phyloP scores from a whole-genome alignment of 345 rosid genomes.

The Boechera stricta region DNA sequence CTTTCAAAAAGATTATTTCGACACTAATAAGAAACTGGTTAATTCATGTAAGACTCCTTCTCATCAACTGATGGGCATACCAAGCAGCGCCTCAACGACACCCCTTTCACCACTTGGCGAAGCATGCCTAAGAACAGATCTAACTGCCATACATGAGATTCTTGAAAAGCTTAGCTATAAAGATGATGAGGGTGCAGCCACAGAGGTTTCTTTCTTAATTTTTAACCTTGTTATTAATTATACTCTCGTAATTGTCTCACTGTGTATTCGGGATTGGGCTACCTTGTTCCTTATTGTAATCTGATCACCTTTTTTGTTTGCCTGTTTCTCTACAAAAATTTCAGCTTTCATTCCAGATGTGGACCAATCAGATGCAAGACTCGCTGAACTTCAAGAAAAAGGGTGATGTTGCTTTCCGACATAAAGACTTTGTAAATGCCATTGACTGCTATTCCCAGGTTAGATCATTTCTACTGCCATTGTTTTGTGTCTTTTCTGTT shows the following conservation, averaged over 20 bases:
- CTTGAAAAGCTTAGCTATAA: conserved; percentile 76
- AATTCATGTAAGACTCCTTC: conserved; percentile 72
- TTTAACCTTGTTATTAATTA: conserved; percentile 11
- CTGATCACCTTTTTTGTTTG: conserved; percentile 22
- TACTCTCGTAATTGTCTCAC: conserved; percentile 13
- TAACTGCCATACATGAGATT: conserved; percentile 82
- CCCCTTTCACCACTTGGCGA: conserved; percentile 86
- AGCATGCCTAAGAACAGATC: conserved; percentile 88
- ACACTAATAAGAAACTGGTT: conserved; percentile 34
- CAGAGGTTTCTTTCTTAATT: conserved; percentile 63
- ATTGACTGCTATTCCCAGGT: conserved; percentile 86
- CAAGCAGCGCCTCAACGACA: conserved; percentile 58
- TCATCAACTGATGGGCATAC: conserved; percentile 82
- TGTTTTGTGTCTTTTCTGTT: background rate
- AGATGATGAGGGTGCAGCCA: conserved; percentile 87
- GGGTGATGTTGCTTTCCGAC: conserved; percentile 87
- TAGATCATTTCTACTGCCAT: conserved; percentile 26
- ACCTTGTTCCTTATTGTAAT: background rate
- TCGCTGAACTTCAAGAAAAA: conserved; percentile 82
- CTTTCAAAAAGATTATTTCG: background rate
- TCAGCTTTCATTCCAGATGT: conserved; percentile 98
- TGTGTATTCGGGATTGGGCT: background rate
- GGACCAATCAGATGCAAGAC: conserved; percentile 97
- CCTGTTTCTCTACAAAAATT: conserved; percentile 19
- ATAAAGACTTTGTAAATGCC: conserved; percentile 71